phyloP scores from a whole-genome alignment of 116 monocot genomes.

The Zostera marina region DNA sequence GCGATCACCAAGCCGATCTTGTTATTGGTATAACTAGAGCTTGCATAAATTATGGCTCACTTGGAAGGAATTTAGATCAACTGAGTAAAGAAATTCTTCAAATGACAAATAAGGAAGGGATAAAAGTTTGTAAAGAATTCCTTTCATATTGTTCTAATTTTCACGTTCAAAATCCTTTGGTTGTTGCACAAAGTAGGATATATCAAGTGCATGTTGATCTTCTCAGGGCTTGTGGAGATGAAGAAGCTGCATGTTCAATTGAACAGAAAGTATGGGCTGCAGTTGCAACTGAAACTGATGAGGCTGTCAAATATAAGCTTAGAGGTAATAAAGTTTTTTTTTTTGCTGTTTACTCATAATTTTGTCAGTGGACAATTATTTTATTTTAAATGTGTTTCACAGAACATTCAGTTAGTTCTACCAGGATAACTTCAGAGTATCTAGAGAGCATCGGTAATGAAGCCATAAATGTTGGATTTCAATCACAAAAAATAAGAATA shows the following conservation, averaged over 20 bases:
- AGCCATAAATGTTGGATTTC: constrained; percentile 3
- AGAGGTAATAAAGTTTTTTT: constrained; percentile 22
- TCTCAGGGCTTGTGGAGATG: constrained; percentile 69
- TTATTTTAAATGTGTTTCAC: constrained; percentile 6
- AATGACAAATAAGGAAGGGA: constrained; percentile 28
- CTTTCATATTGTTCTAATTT: constrained; percentile 27
- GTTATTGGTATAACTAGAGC: constrained; percentile 65
- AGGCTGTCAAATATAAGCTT: constrained; percentile 48
- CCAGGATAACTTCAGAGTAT: constrained; percentile 9
- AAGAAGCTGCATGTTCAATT: constrained; percentile 26
- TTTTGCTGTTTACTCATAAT: background rate
- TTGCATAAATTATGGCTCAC: constrained; percentile 59
- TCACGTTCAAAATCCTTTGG: constrained; percentile 23
- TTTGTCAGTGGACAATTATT: constrained; percentile 1
- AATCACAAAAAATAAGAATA: constrained; percentile 27
- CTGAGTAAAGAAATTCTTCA: constrained; percentile 68
- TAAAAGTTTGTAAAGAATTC: constrained; percentile 55
- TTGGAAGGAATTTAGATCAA: constrained; percentile 66
- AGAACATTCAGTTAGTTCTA: constrained; percentile 17
- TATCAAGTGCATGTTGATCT: constrained; percentile 90
- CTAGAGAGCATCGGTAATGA: constrained; percentile 5
- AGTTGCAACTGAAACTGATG: constrained; percentile 68
- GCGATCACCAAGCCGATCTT: constrained; percentile 63
- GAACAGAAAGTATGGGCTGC: constrained; percentile 75
- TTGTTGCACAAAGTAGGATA: constrained; percentile 71